phyloP scores from a whole-genome alignment of 2,329 filamentous ascomycete species.

The Podosphaera fusca region DNA sequence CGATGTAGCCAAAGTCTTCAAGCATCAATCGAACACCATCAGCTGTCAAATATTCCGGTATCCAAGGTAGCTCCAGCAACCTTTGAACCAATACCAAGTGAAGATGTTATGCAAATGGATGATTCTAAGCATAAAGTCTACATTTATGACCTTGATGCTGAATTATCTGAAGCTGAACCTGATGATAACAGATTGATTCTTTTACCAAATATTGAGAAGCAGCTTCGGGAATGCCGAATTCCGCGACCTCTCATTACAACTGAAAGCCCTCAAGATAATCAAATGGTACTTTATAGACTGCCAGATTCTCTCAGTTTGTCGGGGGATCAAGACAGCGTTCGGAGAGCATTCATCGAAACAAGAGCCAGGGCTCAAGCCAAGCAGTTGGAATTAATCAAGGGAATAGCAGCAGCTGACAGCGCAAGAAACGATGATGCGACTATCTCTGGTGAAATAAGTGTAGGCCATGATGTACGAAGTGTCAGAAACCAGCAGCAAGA shows the following conservation, averaged over 20 bases:
- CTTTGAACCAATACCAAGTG: constrained; percentile 8
- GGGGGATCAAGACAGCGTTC: constrained; percentile 50
- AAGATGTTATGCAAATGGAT: constrained; percentile 62
- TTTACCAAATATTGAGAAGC: constrained; percentile 66
- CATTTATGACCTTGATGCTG: constrained; percentile 74
- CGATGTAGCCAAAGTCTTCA: constrained; percentile 39
- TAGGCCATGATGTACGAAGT: not conserved
- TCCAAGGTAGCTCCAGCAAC: constrained; percentile 5
- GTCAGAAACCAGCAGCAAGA: not conserved
- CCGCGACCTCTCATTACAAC: constrained; percentile 35
- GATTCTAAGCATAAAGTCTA: constrained; percentile 69
- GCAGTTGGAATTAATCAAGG: constrained; percentile 22
- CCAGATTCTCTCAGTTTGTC: constrained; percentile 56
- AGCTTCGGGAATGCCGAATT: constrained; percentile 47
- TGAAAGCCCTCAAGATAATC: constrained; percentile 23
- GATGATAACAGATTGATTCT: constrained; percentile 45
- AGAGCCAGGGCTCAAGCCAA: constrained; percentile 41
- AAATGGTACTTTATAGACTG: constrained; percentile 69
- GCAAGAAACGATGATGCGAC: constrained; percentile 3
- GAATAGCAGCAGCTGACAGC: not conserved
- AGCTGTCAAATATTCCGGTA: constrained; percentile 6
- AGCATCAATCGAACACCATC: constrained; percentile 31
- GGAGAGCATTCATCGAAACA: constrained; percentile 65
- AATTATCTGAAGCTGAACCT: constrained; percentile 47
- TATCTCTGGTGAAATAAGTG: not conserved